Conservation (phyloP, 2,329 filamentous ascomycete species). For the Calonectria montana region DNA sequence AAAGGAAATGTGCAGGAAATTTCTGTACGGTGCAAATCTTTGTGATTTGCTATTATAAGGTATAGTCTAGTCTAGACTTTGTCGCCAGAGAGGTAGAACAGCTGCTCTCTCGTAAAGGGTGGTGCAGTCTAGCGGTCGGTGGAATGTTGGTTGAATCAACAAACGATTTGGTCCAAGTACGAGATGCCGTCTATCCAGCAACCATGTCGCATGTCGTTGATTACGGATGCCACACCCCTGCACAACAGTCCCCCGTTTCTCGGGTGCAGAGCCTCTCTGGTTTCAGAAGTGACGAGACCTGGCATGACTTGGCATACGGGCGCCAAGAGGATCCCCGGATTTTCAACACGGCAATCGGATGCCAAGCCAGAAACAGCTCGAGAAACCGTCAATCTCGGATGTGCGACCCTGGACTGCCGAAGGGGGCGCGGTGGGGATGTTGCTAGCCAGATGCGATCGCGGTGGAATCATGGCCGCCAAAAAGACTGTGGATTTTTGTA, state of each 20-base stretch:
- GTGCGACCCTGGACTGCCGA: background rate
- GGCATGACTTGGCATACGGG: background rate
- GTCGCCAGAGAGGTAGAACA: too few species aligned
- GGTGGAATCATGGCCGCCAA: background rate
- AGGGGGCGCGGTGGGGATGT: background rate
- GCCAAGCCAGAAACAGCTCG: conserved; percentile 8
- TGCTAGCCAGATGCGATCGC: conserved; percentile 1
- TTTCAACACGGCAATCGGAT: conserved; percentile 3
- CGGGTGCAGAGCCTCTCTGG: background rate
- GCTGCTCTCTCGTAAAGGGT: too few species aligned
- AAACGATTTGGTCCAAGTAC: background rate
- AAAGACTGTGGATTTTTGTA: background rate
- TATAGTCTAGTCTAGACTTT: too few species aligned
- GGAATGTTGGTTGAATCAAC: too few species aligned
- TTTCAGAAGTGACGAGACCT: background rate
- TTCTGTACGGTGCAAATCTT: too few species aligned
- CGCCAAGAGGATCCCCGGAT: conserved; percentile 4
- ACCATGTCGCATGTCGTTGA: background rate
- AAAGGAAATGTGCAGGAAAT: too few species aligned
- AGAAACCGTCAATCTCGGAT: background rate
- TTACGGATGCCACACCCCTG: background rate
- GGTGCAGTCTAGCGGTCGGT: too few species aligned
- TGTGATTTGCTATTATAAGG: too few species aligned
- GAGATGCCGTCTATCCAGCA: conserved; percentile 5
- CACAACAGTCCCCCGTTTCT: background rate